phyloP scores from a whole-genome alignment of 1,139 yeast species.

The Geotrichum bryndzae region DNA sequence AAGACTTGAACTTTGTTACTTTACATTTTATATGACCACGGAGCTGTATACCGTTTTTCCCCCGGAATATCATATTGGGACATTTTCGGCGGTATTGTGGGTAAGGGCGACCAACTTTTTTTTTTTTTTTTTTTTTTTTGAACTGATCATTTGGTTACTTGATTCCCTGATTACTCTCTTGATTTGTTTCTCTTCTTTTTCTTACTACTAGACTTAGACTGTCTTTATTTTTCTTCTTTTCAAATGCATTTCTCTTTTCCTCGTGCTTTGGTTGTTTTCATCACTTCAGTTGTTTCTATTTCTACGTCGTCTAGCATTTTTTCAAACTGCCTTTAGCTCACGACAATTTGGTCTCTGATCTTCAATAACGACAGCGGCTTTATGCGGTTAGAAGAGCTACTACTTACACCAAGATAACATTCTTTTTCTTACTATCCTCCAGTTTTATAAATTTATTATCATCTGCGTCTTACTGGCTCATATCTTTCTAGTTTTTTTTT shows the following conservation, averaged over 20 bases:
- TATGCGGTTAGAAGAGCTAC: not conserved
- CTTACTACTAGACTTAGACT: not conserved
- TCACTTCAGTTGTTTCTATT: too few relatives aligned
- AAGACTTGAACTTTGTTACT: not conserved
- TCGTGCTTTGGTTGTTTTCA: not conserved
- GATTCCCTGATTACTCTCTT: not conserved
- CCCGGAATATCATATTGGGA: not conserved
- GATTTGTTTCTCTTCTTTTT: not conserved
- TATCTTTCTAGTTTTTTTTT: not conserved
- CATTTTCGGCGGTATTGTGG: not conserved
- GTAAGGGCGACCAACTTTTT: not conserved
- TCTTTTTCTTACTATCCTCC: not conserved
- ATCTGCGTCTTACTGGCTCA: not conserved
- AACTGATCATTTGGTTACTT: slow-evolving; percentile 11
- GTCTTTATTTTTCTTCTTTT: not conserved
- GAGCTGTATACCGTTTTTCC: not conserved
- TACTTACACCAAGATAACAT: not conserved
- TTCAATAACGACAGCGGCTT: not conserved
- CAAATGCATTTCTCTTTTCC: not conserved
- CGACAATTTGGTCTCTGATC: not conserved
- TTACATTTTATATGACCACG: not conserved
- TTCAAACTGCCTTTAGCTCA: not conserved
- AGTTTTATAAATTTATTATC: not conserved
- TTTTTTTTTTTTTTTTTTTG: not conserved
- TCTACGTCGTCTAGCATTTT: not conserved